Base-by-base conservation (phyloP, 345 rosid species). In the Angophora floribunda region DNA sequence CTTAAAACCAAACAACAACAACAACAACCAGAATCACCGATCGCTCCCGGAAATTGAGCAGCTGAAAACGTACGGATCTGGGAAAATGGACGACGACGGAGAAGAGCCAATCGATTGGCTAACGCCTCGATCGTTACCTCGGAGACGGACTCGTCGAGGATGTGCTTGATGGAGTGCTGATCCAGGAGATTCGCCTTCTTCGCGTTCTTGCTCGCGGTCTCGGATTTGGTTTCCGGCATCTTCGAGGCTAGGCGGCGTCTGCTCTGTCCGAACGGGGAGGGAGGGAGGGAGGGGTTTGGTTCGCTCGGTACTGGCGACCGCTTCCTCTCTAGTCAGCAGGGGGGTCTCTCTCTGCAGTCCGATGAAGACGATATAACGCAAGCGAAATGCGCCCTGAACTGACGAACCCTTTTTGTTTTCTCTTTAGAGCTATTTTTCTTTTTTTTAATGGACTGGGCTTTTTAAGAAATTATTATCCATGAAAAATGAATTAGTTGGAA, bases 121-220 rank as follows among this genome's bases (percentile, higher is more conserved):
- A 0, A 16, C 15, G 86, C 32, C 44, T 30, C 24, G 32, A 67
- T 55, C 1, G 61, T 55, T 91, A 98, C 99, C 95, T 97, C 99
- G 32, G 99, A 91, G 89, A 94, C 97, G 86, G 97, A 93, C 91
- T 98, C 99, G 88, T 98, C 99, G 70, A 97, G 99, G 87, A 94
- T 86, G 93, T 98, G 97, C 91, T 98, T 98, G 94, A 98, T 94
- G 52, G 99, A 96, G 94, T 96, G 90, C 91, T 97, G 99, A 93
- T 98, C 99, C 82, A 97, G 89, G 49, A 98, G 96, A 93, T 97
- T 98, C 57, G 97, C 94, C 91, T 97, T 97, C 96, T 95, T 98
- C 44, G 93, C 94, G 89, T 87, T 94, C 87, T 96, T 95, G 91
- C 63, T 93, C 50, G 92, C 92, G 89, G 89, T 90, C 88, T 94